Evolutionary conservation across 768 basidiomycete genomes (phyloP), one percentile per base, ranked within the genome.

Genomic region (Suillus hirtellus): DNA sequence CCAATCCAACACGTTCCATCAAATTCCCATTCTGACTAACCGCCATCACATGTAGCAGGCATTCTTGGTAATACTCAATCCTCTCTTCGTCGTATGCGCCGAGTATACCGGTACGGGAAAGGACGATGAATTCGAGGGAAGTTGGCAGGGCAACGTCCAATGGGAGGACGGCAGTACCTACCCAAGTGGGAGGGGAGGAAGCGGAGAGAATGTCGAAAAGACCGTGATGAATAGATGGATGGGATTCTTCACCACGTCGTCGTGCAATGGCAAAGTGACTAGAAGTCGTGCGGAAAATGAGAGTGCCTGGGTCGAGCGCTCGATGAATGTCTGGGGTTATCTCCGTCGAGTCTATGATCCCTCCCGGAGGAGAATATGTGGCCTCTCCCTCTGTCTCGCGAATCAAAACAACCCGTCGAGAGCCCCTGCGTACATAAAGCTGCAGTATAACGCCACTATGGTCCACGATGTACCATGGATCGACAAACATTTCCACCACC

Each of bases 211-310:
- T 61, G 11, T 63, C 53, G 46, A 71, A 70, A 42, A 70, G 15
- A 14, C 63, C 60, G 17, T 71, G 60, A 2, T 61, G 38, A 5
- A 47, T 56, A 31, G 42, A 21, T 37, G 49, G 5, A 47, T 37
- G 4, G 4, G 34, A 27, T 38, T 40, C 17, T 59, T 60, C 50
- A 65, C 14, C 40, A 21, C 63, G 24, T 19, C 35, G 21, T 65
- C 67, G 43, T 19, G 46, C 34, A n/a, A 53, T 53, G 34, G 31
- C 34, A 21, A 72, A 69, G 10, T 27, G n/a, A 3, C 64, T 61
- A 7, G 63, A 63, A n/a, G 60, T 69, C 6, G 71, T 72, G 11
- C 67, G 69, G 55, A 72, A 72, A 62, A 72, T 31, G 60, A 72
- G 71, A 11, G 71, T 67, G 4, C 71, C 71, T 1, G n/a, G 24